Evolutionary conservation across 306 rosid species (phyloP).

Genomic region (Cucurbita ficifolia): DNA sequence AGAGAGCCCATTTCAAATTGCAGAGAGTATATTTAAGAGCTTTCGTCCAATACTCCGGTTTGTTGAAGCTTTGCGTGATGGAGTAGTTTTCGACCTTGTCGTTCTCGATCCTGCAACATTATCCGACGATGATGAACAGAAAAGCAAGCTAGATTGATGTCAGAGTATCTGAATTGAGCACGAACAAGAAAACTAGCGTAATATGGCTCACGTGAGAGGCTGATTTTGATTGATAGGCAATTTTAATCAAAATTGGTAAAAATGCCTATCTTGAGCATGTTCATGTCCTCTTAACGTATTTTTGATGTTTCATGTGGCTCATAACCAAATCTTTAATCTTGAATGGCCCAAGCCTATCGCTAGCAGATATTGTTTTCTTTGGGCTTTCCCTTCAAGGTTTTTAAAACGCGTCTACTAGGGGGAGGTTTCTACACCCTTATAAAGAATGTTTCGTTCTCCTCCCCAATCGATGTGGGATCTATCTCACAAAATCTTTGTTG

Average conservation of each 20-base stretch:
- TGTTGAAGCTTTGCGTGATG: constrained; percentile 91
- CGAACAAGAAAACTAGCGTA: background rate
- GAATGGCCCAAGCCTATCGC: no score
- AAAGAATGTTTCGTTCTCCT: no score
- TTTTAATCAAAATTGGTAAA: background rate
- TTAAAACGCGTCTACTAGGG: no score
- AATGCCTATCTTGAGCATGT: background rate
- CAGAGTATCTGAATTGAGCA: background rate
- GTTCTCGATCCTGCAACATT: constrained; percentile 55
- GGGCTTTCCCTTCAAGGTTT: no score
- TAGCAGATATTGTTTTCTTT: no score
- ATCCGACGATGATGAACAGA: background rate
- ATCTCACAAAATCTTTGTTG: background rate
- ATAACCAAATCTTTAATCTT: no score
- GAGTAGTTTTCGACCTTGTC: constrained; percentile 87
- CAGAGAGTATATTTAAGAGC: constrained; percentile 95
- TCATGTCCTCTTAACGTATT: background rate
- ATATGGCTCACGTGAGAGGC: background rate
- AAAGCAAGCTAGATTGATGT: background rate
- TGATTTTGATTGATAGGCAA: background rate
- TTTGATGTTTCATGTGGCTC: background rate
- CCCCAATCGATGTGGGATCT: background rate
- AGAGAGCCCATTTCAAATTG: constrained; percentile 95
- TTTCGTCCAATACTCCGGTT: constrained; percentile 95
- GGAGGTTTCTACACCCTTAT: no score